Evolutionary conservation across 2,329 filamentous ascomycete species (phyloP), one percentile per base, ranked within the genome.

Genomic region (Colletotrichum sp.): DNA sequence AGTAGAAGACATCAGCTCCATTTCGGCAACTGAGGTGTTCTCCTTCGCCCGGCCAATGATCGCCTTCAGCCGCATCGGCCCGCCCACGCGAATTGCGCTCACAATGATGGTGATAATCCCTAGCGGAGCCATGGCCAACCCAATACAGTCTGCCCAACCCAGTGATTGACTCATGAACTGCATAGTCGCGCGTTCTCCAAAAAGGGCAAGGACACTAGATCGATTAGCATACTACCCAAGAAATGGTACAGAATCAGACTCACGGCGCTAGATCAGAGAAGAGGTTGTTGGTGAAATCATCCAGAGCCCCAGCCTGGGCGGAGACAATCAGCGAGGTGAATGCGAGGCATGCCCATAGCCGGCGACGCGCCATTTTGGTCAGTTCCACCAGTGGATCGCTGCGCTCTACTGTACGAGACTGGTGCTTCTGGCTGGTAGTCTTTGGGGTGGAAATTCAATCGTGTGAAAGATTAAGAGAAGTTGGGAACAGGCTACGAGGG

Each of bases 1-100:
- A 0, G 85, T 87, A 0, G 85, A 87, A 0, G 85, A 82, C 76
- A 83, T 85, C 1, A 88, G 72, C 63, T 88, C 85, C 0, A 81
- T 78, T 73, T 88, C 86, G 2, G 79, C 82, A 1, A 69, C 76
- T 0, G 81, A 83, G 0, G 73, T 66, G 7, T 80, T 81, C 73
- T 87, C 86, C 65, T 83, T 81, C 0, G 84, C 81, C 36, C 85
- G 76, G 1, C 86, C 86, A 13, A 88, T 79, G 24, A 87, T 81
- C 3, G 86, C 83, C 18, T 82, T 80, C 0, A 86, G 76, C 2
- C 77, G 81, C 0, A 80, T 32, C 4, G 52, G 72, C 1, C 82
- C 84, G 70, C 78, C 86, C 63, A 83, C 78, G 2, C 83, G 80
- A 58, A 84, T 83, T 0, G 77, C 80, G 1, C 81, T 81, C 2